Conservation (phyloP, 495 filamentous ascomycete genomes). For the Gamarada debralockiae region DNA sequence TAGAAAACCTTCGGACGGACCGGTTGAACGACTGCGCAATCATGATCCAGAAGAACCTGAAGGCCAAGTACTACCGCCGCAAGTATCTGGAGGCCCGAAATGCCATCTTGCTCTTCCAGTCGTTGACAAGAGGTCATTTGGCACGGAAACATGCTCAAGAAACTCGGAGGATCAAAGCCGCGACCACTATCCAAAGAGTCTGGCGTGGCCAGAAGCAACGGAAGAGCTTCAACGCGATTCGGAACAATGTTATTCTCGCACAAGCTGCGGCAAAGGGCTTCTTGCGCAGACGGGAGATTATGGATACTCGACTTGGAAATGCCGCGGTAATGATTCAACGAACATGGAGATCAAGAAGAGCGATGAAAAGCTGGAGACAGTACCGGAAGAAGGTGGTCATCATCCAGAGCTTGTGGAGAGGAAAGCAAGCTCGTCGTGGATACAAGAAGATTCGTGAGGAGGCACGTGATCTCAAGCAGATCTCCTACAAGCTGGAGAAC, state of each 20-base stretch:
- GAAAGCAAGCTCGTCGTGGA: slow-evolving; percentile 69
- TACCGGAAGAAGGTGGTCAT: slow-evolving; percentile 86
- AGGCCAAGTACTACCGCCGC: slow-evolving; percentile 89
- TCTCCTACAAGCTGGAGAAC: slow-evolving; percentile 98
- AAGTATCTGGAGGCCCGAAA: slow-evolving; percentile 84
- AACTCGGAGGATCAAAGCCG: slow-evolving; percentile 77
- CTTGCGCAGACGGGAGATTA: slow-evolving; percentile 79
- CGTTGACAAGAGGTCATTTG: slow-evolving; percentile 65
- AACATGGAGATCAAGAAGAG: slow-evolving; percentile 75
- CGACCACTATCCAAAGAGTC: slow-evolving; percentile 89
- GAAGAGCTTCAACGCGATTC: slow-evolving; percentile 69
- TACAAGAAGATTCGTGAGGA: slow-evolving; percentile 94
- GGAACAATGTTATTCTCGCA: slow-evolving; percentile 77
- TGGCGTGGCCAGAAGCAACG: slow-evolving; percentile 90
- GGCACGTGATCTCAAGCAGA: slow-evolving; percentile 95
- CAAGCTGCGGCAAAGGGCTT: slow-evolving; percentile 90
- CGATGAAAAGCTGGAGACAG: slow-evolving; percentile 77
- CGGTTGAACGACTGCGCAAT: slow-evolving; percentile 91
- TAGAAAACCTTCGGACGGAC: slow-evolving; percentile 89
- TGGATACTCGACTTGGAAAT: slow-evolving; percentile 91
- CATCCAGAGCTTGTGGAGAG: slow-evolving; percentile 92
- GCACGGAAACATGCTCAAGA: slow-evolving; percentile 77
- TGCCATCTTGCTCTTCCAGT: slow-evolving; percentile 77
- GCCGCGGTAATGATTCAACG: slow-evolving; percentile 89
- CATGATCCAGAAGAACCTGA: slow-evolving; percentile 98